Base-by-base conservation (phyloP, 2,329 filamentous ascomycete genomes). In the Fusarium stilboides region DNA sequence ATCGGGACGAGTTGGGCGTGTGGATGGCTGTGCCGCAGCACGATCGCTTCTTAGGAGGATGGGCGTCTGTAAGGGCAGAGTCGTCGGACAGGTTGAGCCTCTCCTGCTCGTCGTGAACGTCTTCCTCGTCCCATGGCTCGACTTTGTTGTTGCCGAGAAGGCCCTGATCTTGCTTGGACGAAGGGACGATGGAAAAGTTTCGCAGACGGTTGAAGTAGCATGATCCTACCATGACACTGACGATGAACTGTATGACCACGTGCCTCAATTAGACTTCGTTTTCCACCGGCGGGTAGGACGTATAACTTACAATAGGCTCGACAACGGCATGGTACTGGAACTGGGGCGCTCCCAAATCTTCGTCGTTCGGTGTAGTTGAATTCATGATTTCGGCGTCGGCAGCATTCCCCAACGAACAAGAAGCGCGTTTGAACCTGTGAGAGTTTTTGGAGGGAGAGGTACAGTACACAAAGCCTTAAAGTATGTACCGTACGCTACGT, bases 1-100 rank as follows among this genome's bases (percentile, higher is more conserved):
- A 92, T n/a, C 87, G 84, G 5, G 86, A 86, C 4, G 88, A 86
- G 71, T 89, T 89, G 13, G 88, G 88, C 8, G 84, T 89, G 60
- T 87, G 74, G 19, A 82, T 76, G 43, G 83, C 76, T 33, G 72
- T 68, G n/a, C 88, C 85, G 70, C 83, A 87, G 69, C 84, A 85
- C 24, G 74, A 75, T 57, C 87, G 82, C 62, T 82, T 80, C 76
- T 88, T 88, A 22, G 84, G 80, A 13, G 81, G 80, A 45, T 76
- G 73, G 26, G 77, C 77, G 34, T 74, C 70, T 3, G 73, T 46
- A n/a, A 68, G 54, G 10, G 68, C 50, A 14, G 62, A 45, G 5
- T 33, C 52, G 4, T 63, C 56, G 4, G 62, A 51, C 20, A 59
- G 59, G 37, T 57, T 57, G 15, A 66, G 54, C 8, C 50, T 50